Evolutionary conservation across 768 basidiomycete species (phyloP).

Genomic region (Phallus indusiatus): DNA sequence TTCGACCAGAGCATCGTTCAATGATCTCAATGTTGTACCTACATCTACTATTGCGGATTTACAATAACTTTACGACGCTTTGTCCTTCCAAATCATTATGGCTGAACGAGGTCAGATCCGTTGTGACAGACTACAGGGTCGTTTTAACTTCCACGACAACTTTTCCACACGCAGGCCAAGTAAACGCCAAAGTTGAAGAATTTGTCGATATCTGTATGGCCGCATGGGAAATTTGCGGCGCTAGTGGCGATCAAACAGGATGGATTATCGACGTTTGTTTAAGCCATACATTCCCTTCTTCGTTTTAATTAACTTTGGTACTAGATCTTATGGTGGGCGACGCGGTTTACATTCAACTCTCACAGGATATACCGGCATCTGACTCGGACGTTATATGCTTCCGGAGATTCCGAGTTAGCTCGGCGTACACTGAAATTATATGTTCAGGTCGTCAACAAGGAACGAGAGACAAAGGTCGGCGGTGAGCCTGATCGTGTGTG

Average conservation of each 20-base stretch:
- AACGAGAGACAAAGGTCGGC: conserved; percentile 46
- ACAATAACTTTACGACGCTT: conserved; percentile 13
- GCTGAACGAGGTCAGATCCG: conserved; percentile 53
- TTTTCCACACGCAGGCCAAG: conserved; percentile 77
- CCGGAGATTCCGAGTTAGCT: conserved; percentile 52
- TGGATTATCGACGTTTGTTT: conserved; percentile 81
- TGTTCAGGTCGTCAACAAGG: conserved; percentile 75
- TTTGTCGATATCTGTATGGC: conserved; percentile 75
- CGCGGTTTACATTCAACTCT: conserved; percentile 88
- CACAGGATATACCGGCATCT: conserved; percentile 80
- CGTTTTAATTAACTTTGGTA: neutral
- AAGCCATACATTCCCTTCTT: too few relatives aligned
- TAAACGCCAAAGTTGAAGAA: conserved; percentile 71
- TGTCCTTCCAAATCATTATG: conserved; percentile 36
- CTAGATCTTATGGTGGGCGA: conserved; percentile 90
- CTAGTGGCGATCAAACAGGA: conserved; percentile 48
- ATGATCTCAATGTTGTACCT: conserved; percentile 63
- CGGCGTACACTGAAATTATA: conserved; percentile 74
- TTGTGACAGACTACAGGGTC: conserved; percentile 62
- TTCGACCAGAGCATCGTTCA: conserved; percentile 68
- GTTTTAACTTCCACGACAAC: conserved; percentile 57
- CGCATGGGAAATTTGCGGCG: conserved; percentile 71
- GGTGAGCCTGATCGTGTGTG: conserved; percentile 61
- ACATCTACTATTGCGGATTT: conserved; percentile 40
- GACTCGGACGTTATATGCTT: conserved; percentile 57